A percentile compares a stretch with the other conserved stretches of the same genome.
phyloP scores from a whole-genome alignment of 495 filamentous ascomycete species.

The Aspergillus leporis region DNA sequence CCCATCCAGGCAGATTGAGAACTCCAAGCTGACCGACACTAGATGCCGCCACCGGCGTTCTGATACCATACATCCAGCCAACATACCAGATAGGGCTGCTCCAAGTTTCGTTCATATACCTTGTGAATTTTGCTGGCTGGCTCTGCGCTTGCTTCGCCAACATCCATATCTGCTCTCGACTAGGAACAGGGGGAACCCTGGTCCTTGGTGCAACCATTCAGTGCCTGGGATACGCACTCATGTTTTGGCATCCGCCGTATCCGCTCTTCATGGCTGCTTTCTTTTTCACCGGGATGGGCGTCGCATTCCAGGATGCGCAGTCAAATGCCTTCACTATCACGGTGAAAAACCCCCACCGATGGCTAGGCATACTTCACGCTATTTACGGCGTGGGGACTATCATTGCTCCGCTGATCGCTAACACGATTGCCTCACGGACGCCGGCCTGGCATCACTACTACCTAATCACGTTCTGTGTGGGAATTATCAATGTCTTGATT shows the following conservation, averaged over 20 bases:
- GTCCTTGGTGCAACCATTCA: slow-evolving; percentile 50
- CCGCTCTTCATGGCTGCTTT: slow-evolving; percentile 48
- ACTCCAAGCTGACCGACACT: neutral
- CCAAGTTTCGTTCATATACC: slow-evolving; percentile 49
- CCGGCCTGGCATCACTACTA: slow-evolving; percentile 29
- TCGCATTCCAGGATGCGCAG: slow-evolving; percentile 55
- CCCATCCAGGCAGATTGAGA: neutral
- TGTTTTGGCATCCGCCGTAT: slow-evolving; percentile 51
- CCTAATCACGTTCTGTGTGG: slow-evolving; percentile 19
- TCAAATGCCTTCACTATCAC: slow-evolving; percentile 52
- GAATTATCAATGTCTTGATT: slow-evolving; percentile 17
- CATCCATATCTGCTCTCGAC: slow-evolving; percentile 42
- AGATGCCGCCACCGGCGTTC: slow-evolving; percentile 51
- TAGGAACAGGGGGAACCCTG: slow-evolving; percentile 49
- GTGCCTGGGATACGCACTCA: slow-evolving; percentile 43
- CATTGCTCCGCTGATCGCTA: slow-evolving; percentile 51
- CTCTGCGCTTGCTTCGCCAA: slow-evolving; percentile 48
- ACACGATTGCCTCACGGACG: slow-evolving; percentile 39
- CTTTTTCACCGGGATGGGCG: slow-evolving; percentile 48
- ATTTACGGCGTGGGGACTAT: slow-evolving; percentile 55
- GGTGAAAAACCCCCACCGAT: slow-evolving; percentile 48
- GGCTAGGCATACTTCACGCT: slow-evolving; percentile 58
- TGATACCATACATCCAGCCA: slow-evolving; percentile 54
- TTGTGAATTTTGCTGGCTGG: slow-evolving; percentile 48
- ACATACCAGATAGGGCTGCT: slow-evolving; percentile 47